A percentile compares a stretch with the other conserved stretches of the same genome.
Evolutionary conservation across 352 stramenopile genomes (phyloP).

Genomic region (Phytophthora macrochlamydospora): DNA sequence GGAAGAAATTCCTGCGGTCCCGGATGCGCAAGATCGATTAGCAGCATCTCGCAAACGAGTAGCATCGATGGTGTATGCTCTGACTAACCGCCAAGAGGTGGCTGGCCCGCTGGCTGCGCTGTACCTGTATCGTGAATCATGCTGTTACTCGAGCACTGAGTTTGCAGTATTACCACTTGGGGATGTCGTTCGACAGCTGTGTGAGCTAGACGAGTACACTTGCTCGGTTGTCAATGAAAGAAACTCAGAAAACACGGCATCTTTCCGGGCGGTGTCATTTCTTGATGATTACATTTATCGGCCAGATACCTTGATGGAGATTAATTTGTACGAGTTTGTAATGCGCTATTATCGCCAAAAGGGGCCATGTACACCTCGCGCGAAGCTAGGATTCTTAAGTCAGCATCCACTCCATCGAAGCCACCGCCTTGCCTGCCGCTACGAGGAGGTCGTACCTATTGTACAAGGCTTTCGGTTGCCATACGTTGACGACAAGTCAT

Average conservation of each 20-base stretch:
- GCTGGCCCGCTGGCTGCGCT: neutral
- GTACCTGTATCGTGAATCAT: neutral
- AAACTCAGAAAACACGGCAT: neutral
- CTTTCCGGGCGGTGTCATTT: neutral
- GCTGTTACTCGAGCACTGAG: constrained; percentile 1
- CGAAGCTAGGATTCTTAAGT: neutral
- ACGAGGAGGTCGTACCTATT: neutral
- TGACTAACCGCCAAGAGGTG: constrained; percentile 5
- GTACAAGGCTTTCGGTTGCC: neutral
- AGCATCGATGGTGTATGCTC: constrained; percentile 1
- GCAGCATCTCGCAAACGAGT: neutral
- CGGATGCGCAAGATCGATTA: neutral
- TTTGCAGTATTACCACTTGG: neutral
- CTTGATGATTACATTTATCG: neutral
- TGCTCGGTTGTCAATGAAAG: neutral
- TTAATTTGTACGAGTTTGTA: constrained; percentile 1
- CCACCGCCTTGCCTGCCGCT: neutral
- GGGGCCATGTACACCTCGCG: neutral
- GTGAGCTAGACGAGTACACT: neutral
- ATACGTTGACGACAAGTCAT: neutral
- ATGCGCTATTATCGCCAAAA: neutral
- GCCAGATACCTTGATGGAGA: neutral
- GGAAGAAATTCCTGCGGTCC: neutral
- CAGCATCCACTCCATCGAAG: neutral
- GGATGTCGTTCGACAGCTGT: neutral